A percentile compares a stretch with the other conserved stretches of the same genome.
Conservation (phyloP, 768 basidiomycete genomes). For the Paxillus ammoniavirescens region DNA sequence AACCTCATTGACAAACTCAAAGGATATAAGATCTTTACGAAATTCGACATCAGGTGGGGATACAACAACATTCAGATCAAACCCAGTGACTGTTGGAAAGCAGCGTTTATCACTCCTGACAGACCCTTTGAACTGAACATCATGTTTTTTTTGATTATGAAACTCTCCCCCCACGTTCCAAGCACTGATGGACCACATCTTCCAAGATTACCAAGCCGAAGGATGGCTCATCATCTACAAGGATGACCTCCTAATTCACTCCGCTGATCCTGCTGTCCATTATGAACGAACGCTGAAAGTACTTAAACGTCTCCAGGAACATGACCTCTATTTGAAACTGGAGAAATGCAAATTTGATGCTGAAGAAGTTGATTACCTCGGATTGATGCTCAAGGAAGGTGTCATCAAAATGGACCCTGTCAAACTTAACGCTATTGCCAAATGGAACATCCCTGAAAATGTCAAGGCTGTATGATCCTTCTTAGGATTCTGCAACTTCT, state of each 20-base stretch:
- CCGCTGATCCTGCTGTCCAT: conserved; percentile 11
- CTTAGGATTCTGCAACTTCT: no score
- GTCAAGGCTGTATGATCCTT: conserved; percentile 31
- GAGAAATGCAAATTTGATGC: conserved; percentile 23
- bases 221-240: conserved; percentile 26
- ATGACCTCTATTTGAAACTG: conserved; percentile 34
- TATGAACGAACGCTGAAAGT: conserved; percentile 13
- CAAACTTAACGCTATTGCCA: conserved; percentile 32
- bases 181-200: neutral
- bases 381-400: neutral
- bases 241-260: conserved; percentile 27
- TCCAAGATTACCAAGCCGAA: conserved; percentile 4
- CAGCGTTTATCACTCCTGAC: neutral
- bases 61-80: conserved; percentile 1
- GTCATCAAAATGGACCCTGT: conserved; percentile 31
- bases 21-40: neutral
- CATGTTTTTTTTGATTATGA: conserved; percentile 20
- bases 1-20: neutral
- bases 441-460: conserved; percentile 26
- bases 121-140: conserved; percentile 5
- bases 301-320: conserved; percentile 24
- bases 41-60: neutral
- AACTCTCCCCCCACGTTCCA: conserved; percentile 22
- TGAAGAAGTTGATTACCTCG: neutral
- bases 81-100: neutral